Evolutionary conservation across 2,329 filamentous ascomycete genomes (phyloP).

Genomic region (Talaromyces verruculosus): DNA sequence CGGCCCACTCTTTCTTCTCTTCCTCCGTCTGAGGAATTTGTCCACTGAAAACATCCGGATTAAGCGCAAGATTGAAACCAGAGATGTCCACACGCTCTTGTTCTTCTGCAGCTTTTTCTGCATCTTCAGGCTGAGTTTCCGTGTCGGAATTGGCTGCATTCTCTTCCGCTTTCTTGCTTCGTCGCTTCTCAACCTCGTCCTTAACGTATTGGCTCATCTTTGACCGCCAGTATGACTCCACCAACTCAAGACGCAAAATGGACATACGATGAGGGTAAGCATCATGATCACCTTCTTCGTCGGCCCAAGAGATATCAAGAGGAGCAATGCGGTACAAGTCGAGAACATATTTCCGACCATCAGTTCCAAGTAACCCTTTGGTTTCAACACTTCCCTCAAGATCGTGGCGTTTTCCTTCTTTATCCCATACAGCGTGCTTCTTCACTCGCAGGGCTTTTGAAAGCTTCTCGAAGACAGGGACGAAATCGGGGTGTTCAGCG

Average conservation of each 20-base stretch:
- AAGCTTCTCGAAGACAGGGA: slow-evolving; percentile 79
- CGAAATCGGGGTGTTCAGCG: slow-evolving; percentile 84
- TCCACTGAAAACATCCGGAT: slow-evolving; percentile 93
- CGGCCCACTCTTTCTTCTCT: slow-evolving; percentile 78
- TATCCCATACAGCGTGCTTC: slow-evolving; percentile 96
- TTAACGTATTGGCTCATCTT: slow-evolving; percentile 90
- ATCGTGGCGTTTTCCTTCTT: slow-evolving; percentile 85
- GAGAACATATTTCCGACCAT: slow-evolving; percentile 95
- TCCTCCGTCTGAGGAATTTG: slow-evolving; percentile 86
- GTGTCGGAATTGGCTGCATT: slow-evolving; percentile 42
- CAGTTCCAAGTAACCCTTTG: slow-evolving; percentile 94
- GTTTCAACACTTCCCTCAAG: slow-evolving; percentile 96
- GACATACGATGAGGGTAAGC: slow-evolving; percentile 95
- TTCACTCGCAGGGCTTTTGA: slow-evolving; percentile 90
- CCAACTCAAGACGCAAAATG: slow-evolving; percentile 82
- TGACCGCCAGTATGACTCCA: slow-evolving; percentile 78
- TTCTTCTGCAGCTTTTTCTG: slow-evolving; percentile 46
- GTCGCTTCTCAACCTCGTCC: slow-evolving; percentile 68
- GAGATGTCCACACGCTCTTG: slow-evolving; percentile 79
- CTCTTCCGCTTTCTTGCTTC: slow-evolving; percentile 43
- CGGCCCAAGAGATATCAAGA: slow-evolving; percentile 85
- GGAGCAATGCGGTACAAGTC: slow-evolving; percentile 94
- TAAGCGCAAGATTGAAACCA: slow-evolving; percentile 82
- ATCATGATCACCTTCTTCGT: slow-evolving; percentile 66
- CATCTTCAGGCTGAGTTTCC: slow-evolving; percentile 44